Percentiles rank a stretch among this genome's conserved stretches.
These are phyloP conservation scores for Pythium periplocum DNA, from an alignment of 352 stramenopile genomes.

Conservation along the genomic window DNA sequence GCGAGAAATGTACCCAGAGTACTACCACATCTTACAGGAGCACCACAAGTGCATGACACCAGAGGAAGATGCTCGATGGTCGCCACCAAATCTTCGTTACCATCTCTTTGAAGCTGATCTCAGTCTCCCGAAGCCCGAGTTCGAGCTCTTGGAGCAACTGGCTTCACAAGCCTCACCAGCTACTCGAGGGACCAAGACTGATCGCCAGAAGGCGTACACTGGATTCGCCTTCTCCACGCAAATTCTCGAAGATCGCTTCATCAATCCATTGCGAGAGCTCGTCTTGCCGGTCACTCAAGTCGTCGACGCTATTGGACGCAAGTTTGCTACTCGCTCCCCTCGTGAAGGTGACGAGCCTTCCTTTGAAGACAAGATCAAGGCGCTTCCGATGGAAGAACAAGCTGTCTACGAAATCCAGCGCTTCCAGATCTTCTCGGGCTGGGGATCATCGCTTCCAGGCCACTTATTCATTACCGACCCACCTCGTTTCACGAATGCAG, in stretches of 20 bases:
- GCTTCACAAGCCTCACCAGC: not conserved
- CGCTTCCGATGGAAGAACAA: constrained; percentile 51
- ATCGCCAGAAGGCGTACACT: constrained; percentile 59
- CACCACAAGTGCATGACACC: constrained; percentile 43
- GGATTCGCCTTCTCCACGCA: constrained; percentile 84
- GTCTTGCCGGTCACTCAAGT: constrained; percentile 64
- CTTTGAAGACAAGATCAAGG: constrained; percentile 67
- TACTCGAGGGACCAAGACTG: not conserved
- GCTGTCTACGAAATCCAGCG: constrained; percentile 80
- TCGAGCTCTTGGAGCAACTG: constrained; percentile 45
- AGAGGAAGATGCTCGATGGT: constrained; percentile 48
- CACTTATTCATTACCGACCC: constrained; percentile 77
- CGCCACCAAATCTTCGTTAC: constrained; percentile 56
- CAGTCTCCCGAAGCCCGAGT: constrained; percentile 43
- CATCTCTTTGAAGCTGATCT: constrained; percentile 70
- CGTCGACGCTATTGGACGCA: constrained; percentile 23
- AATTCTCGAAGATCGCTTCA: constrained; percentile 67
- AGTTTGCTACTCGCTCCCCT: constrained; percentile 8
- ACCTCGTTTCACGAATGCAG: constrained; percentile 67
- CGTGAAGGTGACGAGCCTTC: constrained; percentile 18
- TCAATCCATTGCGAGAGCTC: constrained; percentile 72
- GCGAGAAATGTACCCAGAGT: constrained; percentile 75
- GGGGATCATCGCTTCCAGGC: constrained; percentile 67
- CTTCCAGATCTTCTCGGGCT: constrained; percentile 80
- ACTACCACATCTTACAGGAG: constrained; percentile 86